Conservation (phyloP, 2,329 filamentous ascomycete species). For the Chaetomium globosum region DNA sequence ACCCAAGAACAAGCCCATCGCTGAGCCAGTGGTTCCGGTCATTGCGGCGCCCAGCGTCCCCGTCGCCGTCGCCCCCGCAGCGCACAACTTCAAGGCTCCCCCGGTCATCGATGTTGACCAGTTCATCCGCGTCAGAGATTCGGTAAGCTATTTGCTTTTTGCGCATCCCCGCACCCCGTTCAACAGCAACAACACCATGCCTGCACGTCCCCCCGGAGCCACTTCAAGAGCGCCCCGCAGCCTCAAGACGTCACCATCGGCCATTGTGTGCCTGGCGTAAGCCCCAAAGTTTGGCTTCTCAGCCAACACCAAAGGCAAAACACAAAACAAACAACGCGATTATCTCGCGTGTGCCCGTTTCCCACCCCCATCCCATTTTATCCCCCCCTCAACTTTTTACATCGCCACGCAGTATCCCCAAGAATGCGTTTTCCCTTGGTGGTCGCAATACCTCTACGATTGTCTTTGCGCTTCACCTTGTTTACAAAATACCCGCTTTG, state of each 20-base stretch:
- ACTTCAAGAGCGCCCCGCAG: neutral
- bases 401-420: neutral
- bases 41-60: conserved; percentile 35
- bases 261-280: neutral
- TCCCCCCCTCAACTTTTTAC: neutral
- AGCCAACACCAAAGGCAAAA: neutral
- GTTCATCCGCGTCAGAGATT: conserved; percentile 78
- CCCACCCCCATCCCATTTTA: neutral
- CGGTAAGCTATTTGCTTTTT: conserved; percentile 60
- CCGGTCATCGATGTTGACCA: conserved; percentile 69
- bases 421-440: neutral
- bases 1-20: conserved; percentile 46
- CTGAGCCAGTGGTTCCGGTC: conserved; percentile 25
- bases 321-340: conserved; percentile 6
- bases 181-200: conserved; percentile 9
- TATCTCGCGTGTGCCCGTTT: neutral
- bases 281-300: neutral
- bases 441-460: neutral
- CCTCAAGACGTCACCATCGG: neutral
- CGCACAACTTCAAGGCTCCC: conserved; percentile 35
- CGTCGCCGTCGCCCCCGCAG: conserved; percentile 11
- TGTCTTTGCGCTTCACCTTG: neutral
- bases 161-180: conserved; percentile 9
- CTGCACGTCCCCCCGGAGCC: neutral
- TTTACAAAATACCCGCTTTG: neutral